Percentiles rank a stretch among this genome's conserved stretches.
These are phyloP conservation scores for Monilinia fructigena DNA, from an alignment of 2,329 filamentous ascomycete genomes.

Conservation along the genomic window DNA sequence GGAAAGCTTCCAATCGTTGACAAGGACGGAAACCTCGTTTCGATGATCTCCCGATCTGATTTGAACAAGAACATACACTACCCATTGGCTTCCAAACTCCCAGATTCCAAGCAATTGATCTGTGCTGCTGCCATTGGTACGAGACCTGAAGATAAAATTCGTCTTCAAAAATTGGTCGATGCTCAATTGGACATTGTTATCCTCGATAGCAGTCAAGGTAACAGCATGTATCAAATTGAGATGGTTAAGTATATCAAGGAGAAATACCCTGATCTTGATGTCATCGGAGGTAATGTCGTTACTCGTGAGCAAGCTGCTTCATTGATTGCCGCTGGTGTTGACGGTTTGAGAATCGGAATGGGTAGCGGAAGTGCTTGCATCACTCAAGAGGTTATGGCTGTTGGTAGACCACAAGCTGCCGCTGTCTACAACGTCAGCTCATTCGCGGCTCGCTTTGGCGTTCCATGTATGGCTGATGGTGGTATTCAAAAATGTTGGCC, in stretches of 20 bases:
- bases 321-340: constrained; percentile 89
- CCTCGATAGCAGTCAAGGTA: constrained; percentile 94
- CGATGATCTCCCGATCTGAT: constrained; percentile 90
- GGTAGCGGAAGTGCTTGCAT: constrained; percentile 97
- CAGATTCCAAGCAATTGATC: constrained; percentile 95
- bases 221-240: constrained; percentile 97
- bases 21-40: constrained; percentile 77
- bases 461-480: constrained; percentile 96
- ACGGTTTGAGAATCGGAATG: constrained; percentile 98
- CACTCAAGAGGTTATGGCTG: constrained; percentile 99
- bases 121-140: constrained; percentile 95
- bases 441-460: constrained; percentile 90
- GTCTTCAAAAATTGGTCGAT: constrained; percentile 84
- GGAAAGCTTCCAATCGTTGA: constrained; percentile 95
- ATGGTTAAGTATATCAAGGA: constrained; percentile 97
- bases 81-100: constrained; percentile 92
- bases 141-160: constrained; percentile 84
- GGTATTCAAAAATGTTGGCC: constrained; percentile 96
- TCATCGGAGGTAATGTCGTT: constrained; percentile 98
- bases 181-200: constrained; percentile 94
- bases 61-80: constrained; percentile 99
- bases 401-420: constrained; percentile 92
- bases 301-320: constrained; percentile 92
- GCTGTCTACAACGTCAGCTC: constrained; percentile 85
- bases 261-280: constrained; percentile 80